Base-by-base conservation (phyloP, 2,329 filamentous ascomycete genomes). In the Plectosphaerella cucumerina region DNA sequence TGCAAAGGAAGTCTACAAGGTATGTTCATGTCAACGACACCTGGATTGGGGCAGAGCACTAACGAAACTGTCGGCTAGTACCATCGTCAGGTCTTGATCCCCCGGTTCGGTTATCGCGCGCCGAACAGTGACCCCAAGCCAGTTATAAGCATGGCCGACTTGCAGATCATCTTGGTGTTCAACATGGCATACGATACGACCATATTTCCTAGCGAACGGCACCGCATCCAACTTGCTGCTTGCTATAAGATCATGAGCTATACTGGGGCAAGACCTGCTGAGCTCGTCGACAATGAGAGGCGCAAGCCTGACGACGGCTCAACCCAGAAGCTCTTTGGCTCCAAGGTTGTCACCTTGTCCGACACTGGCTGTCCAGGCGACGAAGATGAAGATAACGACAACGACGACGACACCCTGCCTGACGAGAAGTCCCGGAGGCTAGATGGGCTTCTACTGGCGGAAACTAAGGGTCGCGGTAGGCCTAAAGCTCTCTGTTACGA, bases 401-500 rank as follows among this genome's bases (percentile, higher is more conserved):
- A n/a, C n/a, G n/a, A n/a, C n/a, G n/a, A n/a, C n/a, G n/a, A n/a
- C n/a, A 23, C 5, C 14, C 33, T 48, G 21, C n/a, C n/a, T n/a
- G 53, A 67, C 39, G 44, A 62, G 20, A 2, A 61, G 35, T 64
- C 55, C 6, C 48, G 53, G 35, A 22, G 59, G n/a, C 49, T 66
- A 1, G 42, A 61, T 10, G 48, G 55, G 15, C 52, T 65, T 10
- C 53, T 64, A 11, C 48, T 44, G 11, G 22, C 62, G 48, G 56
- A 66, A 56, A 58, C 43, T 20, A 44, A 41, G 6, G 35, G 53
- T 39, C 53, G 57, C 17, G 53, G 58, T 41, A 58, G 58, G 14
- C 59, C 54, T 0, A 66, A 65, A 50, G 58, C 59, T 17, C 58
- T 66, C 23, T 66, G 42, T 47, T 67, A 66, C 43, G 47, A 66